phyloP scores from a whole-genome alignment of 2,329 filamentous ascomycete genomes.

The Daldinia eschscholtzii region DNA sequence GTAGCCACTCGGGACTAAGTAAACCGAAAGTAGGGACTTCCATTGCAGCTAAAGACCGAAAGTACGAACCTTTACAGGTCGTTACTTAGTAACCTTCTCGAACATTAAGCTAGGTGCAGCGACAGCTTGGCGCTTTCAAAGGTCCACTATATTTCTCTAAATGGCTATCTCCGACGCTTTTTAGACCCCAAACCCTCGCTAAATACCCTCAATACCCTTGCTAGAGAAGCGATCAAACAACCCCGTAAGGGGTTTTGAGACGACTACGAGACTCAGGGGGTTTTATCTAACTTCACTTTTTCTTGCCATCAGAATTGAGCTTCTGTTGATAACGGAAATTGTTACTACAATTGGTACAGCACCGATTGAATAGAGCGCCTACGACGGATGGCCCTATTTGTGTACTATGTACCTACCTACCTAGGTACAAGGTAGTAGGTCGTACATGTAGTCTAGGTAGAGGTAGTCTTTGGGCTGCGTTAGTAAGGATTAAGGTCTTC shows the following conservation, averaged over 20 bases:
- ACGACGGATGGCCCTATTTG: neutral
- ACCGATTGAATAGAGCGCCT: conserved; percentile 6
- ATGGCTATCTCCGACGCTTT: conserved; percentile 21
- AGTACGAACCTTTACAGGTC: neutral
- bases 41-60: conserved; percentile 3
- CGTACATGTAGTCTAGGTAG: too few relatives aligned
- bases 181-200: conserved; percentile 32
- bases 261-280: conserved; percentile 45
- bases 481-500: too few relatives aligned
- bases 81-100: conserved; percentile 1
- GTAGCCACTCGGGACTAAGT: neutral
- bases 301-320: conserved; percentile 13
- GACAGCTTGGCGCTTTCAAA: conserved; percentile 25
- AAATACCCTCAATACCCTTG: conserved; percentile 18
- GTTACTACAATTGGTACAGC: conserved; percentile 5
- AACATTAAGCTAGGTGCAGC: conserved; percentile 17
- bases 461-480: too few relatives aligned
- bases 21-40: neutral
- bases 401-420: neutral
- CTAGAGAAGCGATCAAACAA: conserved; percentile 41
- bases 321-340: conserved; percentile 6
- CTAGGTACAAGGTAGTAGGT: too few relatives aligned
- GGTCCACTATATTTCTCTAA: conserved; percentile 32
- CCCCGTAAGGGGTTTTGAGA: conserved; percentile 44
- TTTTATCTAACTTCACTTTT: conserved; percentile 45